Evolutionary conservation across 768 basidiomycete species (phyloP), one percentile per base, ranked within the genome.

Genomic region (Dioszegia crocea): DNA sequence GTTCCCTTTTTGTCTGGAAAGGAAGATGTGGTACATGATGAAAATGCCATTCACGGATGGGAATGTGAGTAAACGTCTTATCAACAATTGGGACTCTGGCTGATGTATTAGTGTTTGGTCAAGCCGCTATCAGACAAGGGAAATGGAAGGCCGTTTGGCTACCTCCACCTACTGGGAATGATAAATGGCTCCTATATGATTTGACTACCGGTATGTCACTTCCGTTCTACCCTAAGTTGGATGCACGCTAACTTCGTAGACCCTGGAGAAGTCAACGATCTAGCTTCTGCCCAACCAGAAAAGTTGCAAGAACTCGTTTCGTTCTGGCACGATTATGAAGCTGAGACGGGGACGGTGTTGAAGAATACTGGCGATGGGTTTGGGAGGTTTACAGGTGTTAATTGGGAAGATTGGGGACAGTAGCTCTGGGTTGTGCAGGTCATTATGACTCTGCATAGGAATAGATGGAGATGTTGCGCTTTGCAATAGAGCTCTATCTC

Each of bases 91-190:
- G 19, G 33, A 11, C 14, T 19, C 6, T 24, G 27, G 43, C 62
- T 59, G 54, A 52, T 24, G 14, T 21, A 30, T 12, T 27, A 67
- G 60, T 70, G 14, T 67, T 67, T 39, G 70, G 67, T 24, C 61
- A 69, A 61, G 70, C 70, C 2, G 70, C 73, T 16, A 59, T 74
- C 17, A 40, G 73, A 19, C 62, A 68, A 41, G 73, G 73, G 4
- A 41, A 39, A 11, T 74, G 73, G 73, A 74, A 74, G 47, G 60
- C 63, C 0, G 67, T 72, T 4, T 65, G 61, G 59, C 38, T 72
- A 14, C 67, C 66, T 1, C 66, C 61, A 21, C 68, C 68, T 29
- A 64, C 68, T 2, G 70, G 70, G 6, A 68, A 56, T 23, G 67
- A 57, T 33, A 56, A 68, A 23, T 72, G 70, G 70, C 43, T 61